phyloP scores from a whole-genome alignment of 1,139 yeast species.

The Nadsonia starkeyi-henricii region DNA sequence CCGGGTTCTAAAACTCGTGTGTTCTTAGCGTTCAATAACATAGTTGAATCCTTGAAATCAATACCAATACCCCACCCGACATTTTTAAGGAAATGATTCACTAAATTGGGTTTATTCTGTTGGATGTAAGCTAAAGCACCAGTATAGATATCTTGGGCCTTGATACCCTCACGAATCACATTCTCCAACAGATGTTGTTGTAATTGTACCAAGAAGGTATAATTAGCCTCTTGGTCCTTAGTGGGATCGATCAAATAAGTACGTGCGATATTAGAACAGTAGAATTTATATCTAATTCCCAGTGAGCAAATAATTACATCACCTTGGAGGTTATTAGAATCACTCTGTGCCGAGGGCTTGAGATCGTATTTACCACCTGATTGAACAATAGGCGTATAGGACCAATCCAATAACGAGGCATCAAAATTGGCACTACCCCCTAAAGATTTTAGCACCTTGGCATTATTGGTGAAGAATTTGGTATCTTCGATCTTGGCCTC shows the following conservation, averaged over 20 bases:
- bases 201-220: slow-evolving; percentile 51
- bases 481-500: slow-evolving; percentile 72
- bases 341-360: slow-evolving; percentile 72
- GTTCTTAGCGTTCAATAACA: slow-evolving; percentile 60
- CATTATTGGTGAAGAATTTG: slow-evolving; percentile 37
- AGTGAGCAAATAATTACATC: slow-evolving; percentile 77
- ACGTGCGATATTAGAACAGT: slow-evolving; percentile 79
- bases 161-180: slow-evolving; percentile 42
- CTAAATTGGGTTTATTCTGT: slow-evolving; percentile 46
- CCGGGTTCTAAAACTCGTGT: slow-evolving; percentile 57
- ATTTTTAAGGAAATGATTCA: slow-evolving; percentile 54
- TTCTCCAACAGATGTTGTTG: slow-evolving; percentile 19
- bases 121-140: slow-evolving; percentile 48
- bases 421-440: slow-evolving; percentile 50
- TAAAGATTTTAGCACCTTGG: slow-evolving; percentile 32
- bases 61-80: slow-evolving; percentile 87
- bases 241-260: slow-evolving; percentile 87
- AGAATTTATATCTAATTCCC: slow-evolving; percentile 78
- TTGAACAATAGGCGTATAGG: slow-evolving; percentile 83
- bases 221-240: slow-evolving; percentile 60
- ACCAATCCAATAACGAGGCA: slow-evolving; percentile 75
- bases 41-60: slow-evolving; percentile 73
- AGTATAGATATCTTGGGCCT: slow-evolving; percentile 52
- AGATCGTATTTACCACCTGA: slow-evolving; percentile 80
- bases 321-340: slow-evolving; percentile 47